phyloP scores from a whole-genome alignment of 2,329 filamentous ascomycete species.

The Lachnellula hyalina region DNA sequence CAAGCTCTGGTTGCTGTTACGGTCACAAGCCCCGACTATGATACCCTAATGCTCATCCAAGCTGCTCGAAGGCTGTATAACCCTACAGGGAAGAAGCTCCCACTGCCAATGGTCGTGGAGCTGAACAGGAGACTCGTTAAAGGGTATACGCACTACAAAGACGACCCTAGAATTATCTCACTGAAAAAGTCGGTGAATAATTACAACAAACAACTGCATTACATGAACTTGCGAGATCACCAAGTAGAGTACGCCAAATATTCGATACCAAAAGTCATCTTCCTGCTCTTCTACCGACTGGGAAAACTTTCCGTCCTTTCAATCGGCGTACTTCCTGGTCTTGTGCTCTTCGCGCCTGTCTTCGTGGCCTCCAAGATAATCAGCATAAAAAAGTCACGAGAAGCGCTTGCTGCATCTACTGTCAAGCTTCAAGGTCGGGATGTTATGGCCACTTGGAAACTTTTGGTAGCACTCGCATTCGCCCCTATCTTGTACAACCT shows the following conservation, averaged over 20 bases:
- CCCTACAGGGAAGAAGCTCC: constrained; percentile 54
- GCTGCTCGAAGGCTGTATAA: constrained; percentile 78
- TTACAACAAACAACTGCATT: constrained; percentile 74
- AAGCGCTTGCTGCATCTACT: constrained; percentile 76
- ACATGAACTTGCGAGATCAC: constrained; percentile 84
- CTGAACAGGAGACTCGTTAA: constrained; percentile 85
- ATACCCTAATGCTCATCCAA: constrained; percentile 81
- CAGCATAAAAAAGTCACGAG: constrained; percentile 71
- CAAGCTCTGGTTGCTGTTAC: constrained; percentile 81
- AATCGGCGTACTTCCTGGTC: constrained; percentile 76
- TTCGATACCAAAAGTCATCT: constrained; percentile 45
- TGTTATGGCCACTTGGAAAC: constrained; percentile 91
- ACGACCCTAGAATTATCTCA: constrained; percentile 68
- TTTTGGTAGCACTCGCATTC: constrained; percentile 76
- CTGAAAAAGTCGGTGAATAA: constrained; percentile 56
- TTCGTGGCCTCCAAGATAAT: constrained; percentile 80
- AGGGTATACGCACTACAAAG: constrained; percentile 71
- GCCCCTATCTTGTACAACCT: constrained; percentile 75
- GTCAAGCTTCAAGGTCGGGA: constrained; percentile 86
- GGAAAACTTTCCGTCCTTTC: constrained; percentile 70
- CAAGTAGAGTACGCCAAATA: constrained; percentile 48
- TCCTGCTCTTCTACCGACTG: constrained; percentile 64
- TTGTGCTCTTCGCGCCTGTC: constrained; percentile 80
- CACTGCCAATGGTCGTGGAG: constrained; percentile 85
- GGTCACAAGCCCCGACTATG: constrained; percentile 90